Base-by-base conservation (phyloP, 2,329 filamentous ascomycete genomes). In the Stachybotrys echinatus region DNA sequence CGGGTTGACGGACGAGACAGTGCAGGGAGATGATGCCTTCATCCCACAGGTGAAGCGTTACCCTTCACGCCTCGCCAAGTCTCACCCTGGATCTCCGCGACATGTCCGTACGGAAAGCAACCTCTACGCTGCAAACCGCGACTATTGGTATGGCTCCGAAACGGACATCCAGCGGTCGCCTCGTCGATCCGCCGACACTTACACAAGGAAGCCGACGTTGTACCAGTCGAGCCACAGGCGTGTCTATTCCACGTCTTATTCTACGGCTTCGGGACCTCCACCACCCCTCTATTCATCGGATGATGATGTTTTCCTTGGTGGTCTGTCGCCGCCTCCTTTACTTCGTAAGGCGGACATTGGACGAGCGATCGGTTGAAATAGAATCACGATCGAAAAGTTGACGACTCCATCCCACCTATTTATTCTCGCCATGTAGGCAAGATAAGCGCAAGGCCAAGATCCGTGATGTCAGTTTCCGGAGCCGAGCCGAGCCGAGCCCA, bases 21-120 rank as follows among this genome's bases (percentile, higher is more conserved):
- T 85, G 3, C 80, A 81, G 5, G 82, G 83, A 31, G 82, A 80
- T 51, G 76, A 77, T 43, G 79, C 83, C 4, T 86, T 82, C 54
- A 62, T 85, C 23, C 65, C 75, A 7, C 17, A 10, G 4, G 69
- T 76, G 1, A 82, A 75, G 62, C 74, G 79, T 12, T 75, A 78
- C 14, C 69, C 74, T 3, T 79, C 79, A 4, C 74, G 80, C 18
- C 64, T 83, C 4, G 74, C 75, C 38, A 84, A 84, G 57, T 55
- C 67, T 22, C 71, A 70, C 3, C 72, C 70, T 2, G 58, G 61
- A 38, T 58, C 62, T 14, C 61, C 62, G 21, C 68, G 65, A 12
- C 66, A 69, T 48, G 55, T 55, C 39, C 73, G 75, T 8, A 40
- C 38, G 17, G 38, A 40, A 44, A 79, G 75, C 61, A 74, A 71